phyloP scores from a whole-genome alignment of 306 rosid genomes.

The Prunus mume region DNA sequence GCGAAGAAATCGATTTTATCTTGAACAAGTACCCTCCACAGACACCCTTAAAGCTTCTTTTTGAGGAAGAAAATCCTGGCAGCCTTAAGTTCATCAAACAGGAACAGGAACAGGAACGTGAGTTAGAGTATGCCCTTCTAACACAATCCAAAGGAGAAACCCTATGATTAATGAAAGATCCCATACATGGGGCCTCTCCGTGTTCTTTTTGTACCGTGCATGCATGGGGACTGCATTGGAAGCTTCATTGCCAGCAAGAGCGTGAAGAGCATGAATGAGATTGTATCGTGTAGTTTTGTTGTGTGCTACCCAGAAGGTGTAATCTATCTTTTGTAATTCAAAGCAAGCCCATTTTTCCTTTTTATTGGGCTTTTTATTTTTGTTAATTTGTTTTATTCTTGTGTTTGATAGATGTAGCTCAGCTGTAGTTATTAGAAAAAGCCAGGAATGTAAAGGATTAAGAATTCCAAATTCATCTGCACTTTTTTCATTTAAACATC shows the following conservation, averaged over 20 bases:
- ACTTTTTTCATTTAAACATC: not conserved
- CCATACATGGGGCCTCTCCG: not conserved
- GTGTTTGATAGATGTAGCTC: not conserved
- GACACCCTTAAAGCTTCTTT: constrained; percentile 60
- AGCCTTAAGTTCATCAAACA: constrained; percentile 48
- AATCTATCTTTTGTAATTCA: not conserved
- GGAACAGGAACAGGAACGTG: constrained; percentile 43
- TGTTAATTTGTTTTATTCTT: not conserved
- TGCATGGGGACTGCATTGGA: not conserved
- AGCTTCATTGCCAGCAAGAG: not conserved
- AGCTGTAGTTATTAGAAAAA: not conserved
- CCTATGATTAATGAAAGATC: constrained; percentile 20
- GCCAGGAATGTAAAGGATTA: not conserved
- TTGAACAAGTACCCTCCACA: constrained; percentile 80
- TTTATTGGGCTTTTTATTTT: not conserved
- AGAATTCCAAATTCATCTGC: not conserved
- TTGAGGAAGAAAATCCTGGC: constrained; percentile 68
- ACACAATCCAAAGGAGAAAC: constrained; percentile 49
- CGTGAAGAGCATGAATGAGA: not conserved
- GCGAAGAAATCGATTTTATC: constrained; percentile 73
- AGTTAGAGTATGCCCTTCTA: constrained; percentile 46
- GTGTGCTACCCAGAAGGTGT: not conserved
- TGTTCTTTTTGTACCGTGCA: not conserved
- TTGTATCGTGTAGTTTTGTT: not conserved
- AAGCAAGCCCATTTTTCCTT: not conserved